Percentiles rank a stretch among this genome's conserved stretches.
These are phyloP conservation scores for Gracilaria caudata DNA, from an alignment of 23 red algal species.

Conservation along the genomic window DNA sequence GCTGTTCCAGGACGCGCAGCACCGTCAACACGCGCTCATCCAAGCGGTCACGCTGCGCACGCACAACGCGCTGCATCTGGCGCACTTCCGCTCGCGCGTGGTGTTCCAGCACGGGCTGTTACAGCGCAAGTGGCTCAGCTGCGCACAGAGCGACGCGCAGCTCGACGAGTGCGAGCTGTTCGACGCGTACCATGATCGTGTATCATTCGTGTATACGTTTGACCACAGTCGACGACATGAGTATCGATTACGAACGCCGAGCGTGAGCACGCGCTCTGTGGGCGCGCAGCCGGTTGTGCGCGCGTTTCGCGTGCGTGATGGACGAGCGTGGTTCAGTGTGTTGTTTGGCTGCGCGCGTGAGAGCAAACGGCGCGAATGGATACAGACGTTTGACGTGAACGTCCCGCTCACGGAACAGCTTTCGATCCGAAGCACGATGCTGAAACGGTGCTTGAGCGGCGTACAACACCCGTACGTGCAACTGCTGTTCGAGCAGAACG, in stretches of 20 bases:
- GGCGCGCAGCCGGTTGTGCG: neutral
- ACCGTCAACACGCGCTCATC: neutral
- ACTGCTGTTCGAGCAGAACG: neutral
- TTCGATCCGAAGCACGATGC: neutral
- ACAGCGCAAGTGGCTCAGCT: neutral
- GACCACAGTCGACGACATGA: neutral
- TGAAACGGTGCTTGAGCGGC: neutral
- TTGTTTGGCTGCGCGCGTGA: neutral
- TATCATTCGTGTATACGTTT: neutral
- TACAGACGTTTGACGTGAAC: neutral
- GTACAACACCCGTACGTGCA: neutral
- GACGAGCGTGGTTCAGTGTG: neutral
- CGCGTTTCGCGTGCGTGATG: neutral
- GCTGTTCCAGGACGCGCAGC: conserved; percentile 1
- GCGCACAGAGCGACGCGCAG: neutral
- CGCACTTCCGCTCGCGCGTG: neutral
- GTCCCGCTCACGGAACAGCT: neutral
- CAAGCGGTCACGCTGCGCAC: neutral
- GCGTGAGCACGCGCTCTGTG: too few species aligned
- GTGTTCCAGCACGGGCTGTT: neutral
- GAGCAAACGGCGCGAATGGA: neutral
- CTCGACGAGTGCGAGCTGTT: neutral
- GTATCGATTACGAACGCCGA: neutral
- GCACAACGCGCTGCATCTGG: neutral
- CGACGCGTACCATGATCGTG: neutral